These are phyloP conservation scores for Geotrichum reessii DNA, from an alignment of 1,139 yeast species.

Conservation along the genomic window DNA sequence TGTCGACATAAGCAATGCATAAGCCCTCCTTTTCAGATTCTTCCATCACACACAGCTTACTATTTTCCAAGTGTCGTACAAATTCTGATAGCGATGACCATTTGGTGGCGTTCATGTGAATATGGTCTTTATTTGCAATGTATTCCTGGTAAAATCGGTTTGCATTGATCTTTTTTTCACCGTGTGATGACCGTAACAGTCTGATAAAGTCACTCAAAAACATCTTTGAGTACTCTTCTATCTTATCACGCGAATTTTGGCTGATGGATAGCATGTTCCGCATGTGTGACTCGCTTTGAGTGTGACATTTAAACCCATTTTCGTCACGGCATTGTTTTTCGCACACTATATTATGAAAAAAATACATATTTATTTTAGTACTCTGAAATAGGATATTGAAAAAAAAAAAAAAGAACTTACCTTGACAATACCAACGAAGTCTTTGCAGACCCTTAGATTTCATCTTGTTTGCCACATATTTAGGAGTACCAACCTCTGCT, in stretches of 20 bases:
- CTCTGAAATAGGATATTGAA: not conserved
- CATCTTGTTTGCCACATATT: slow-evolving; percentile 68
- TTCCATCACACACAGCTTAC: slow-evolving; percentile 55
- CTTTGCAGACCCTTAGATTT: slow-evolving; percentile 83
- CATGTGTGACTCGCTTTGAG: slow-evolving; percentile 68
- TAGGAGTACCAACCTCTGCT: slow-evolving; percentile 81
- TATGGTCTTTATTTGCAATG: slow-evolving; percentile 65
- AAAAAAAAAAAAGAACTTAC: not conserved
- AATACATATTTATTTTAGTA: too few species aligned
- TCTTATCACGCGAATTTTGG: slow-evolving; percentile 35
- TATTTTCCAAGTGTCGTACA: slow-evolving; percentile 55
- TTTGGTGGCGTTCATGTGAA: slow-evolving; percentile 84
- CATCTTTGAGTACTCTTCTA: slow-evolving; percentile 54
- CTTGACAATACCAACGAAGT: slow-evolving; percentile 80
- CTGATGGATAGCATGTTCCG: slow-evolving; percentile 43
- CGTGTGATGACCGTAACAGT: slow-evolving; percentile 62
- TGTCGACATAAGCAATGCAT: slow-evolving; percentile 51
- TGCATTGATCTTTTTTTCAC: slow-evolving; percentile 73
- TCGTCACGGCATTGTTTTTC: slow-evolving; percentile 91
- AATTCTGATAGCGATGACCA: slow-evolving; percentile 72
- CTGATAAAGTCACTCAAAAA: slow-evolving; percentile 64
- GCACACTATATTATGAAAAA: slow-evolving; percentile 46
- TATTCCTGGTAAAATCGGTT: slow-evolving; percentile 88
- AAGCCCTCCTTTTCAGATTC: slow-evolving; percentile 43
- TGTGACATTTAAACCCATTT: slow-evolving; percentile 89